These are phyloP conservation scores for Pseudogymnoascus sp. DNA, from an alignment of 2,329 filamentous ascomycete species.

Conservation along the genomic window DNA sequence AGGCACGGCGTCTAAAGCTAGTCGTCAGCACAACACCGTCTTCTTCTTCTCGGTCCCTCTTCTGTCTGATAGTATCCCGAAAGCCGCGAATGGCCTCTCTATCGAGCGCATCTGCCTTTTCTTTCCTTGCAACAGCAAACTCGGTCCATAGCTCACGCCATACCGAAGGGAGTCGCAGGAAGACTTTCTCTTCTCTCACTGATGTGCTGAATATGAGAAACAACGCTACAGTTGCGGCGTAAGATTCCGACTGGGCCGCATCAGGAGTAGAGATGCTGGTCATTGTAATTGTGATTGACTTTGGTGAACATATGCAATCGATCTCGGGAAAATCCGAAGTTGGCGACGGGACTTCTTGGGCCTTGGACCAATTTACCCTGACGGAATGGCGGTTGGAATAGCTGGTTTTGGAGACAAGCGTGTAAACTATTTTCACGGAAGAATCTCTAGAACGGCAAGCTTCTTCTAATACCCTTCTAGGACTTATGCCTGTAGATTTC, in stretches of 20 bases:
- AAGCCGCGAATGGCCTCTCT: constrained; percentile 59
- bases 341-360: constrained; percentile 45
- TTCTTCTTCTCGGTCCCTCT: constrained; percentile 59
- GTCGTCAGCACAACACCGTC: constrained; percentile 69
- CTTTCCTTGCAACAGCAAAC: constrained; percentile 61
- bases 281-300: constrained; percentile 63
- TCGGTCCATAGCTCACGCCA: constrained; percentile 87
- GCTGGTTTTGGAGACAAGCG: constrained; percentile 59
- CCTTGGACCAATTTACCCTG: constrained; percentile 69
- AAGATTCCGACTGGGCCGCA: constrained; percentile 75
- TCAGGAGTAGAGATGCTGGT: constrained; percentile 63
- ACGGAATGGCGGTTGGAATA: constrained; percentile 71
- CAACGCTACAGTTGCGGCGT: constrained; percentile 69
- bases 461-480: constrained; percentile 72
- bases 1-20: constrained; percentile 57
- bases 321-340: constrained; percentile 22
- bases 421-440: constrained; percentile 57
- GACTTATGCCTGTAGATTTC: constrained; percentile 67
- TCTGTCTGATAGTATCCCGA: constrained; percentile 58
- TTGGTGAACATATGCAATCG: constrained; percentile 31
- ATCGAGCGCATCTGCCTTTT: constrained; percentile 60
- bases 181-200: constrained; percentile 77
- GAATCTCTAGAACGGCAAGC: constrained; percentile 70
- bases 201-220: constrained; percentile 74
- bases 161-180: constrained; percentile 63